Evolutionary conservation across 2,329 filamentous ascomycete species (phyloP).

Genomic region (Ophiostoma himal-ulmi): DNA sequence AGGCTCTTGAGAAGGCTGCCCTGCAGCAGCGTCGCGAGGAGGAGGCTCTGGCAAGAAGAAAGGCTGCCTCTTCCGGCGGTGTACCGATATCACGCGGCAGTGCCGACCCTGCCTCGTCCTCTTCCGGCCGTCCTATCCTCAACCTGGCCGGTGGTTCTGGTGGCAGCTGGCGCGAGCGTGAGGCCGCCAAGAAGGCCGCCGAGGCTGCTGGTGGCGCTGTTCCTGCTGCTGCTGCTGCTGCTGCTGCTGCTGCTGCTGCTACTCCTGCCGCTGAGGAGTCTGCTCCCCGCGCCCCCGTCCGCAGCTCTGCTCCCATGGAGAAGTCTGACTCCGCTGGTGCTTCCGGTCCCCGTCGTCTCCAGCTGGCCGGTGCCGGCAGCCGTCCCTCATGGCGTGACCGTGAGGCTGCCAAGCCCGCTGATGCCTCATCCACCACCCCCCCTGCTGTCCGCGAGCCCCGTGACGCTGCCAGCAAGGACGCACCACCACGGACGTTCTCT

Average conservation of each 20-base stretch:
- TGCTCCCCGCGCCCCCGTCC: slow-evolving; percentile 30
- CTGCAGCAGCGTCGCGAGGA: slow-evolving; percentile 78
- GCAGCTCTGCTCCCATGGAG: slow-evolving; percentile 34
- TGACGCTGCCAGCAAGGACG: slow-evolving; percentile 25
- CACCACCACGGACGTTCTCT: slow-evolving; percentile 32
- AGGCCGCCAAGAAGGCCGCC: slow-evolving; percentile 46
- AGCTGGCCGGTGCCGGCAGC: slow-evolving; percentile 38
- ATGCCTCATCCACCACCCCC: slow-evolving; percentile 19
- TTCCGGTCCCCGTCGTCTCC: slow-evolving; percentile 48
- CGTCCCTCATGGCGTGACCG: slow-evolving; percentile 50
- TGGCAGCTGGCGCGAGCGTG: slow-evolving; percentile 64
- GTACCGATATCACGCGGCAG: slow-evolving; percentile 45
- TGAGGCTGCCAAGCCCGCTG: slow-evolving; percentile 43
- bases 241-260: slow-evolving; percentile 31
- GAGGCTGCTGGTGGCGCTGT: background rate
- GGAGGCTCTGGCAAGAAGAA: slow-evolving; percentile 62
- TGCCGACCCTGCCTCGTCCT: slow-evolving; percentile 45
- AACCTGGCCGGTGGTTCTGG: slow-evolving; percentile 46
- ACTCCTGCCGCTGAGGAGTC: slow-evolving; percentile 33
- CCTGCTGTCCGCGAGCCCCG: background rate
- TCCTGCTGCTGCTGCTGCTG: slow-evolving; percentile 30
- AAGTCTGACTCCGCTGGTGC: slow-evolving; percentile 37
- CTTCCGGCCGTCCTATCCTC: slow-evolving; percentile 55
- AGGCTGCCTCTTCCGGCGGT: background rate
- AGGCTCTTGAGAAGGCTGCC: slow-evolving; percentile 57